Evolutionary conservation across 805 yeast genomes (phyloP).

Genomic region (Candida tallmaniae): DNA sequence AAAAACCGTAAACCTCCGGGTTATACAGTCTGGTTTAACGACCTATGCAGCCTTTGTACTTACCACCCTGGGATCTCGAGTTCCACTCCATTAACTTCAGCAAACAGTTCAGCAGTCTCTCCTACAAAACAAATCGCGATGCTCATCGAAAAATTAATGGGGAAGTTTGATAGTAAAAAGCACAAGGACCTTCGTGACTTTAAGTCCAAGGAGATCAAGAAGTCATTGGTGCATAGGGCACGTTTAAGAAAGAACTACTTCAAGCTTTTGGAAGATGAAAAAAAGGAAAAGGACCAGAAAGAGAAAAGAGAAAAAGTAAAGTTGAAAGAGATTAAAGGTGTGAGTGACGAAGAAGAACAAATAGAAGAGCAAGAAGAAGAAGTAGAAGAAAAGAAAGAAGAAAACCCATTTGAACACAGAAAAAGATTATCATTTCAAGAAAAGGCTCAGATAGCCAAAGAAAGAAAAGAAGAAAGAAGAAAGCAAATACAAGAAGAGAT

Average conservation of each 20-base stretch:
- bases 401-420: slow-evolving; percentile 1
- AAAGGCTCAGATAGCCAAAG: slow-evolving; percentile 42
- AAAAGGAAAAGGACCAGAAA: slow-evolving; percentile 9
- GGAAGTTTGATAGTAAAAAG: slow-evolving; percentile 12
- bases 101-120: too few species aligned
- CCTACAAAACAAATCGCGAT: slow-evolving; percentile 3
- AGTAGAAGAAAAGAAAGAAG: slow-evolving; percentile 17
- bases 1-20: too few species aligned
- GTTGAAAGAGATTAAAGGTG: slow-evolving; percentile 4
- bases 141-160: slow-evolving; percentile 12
- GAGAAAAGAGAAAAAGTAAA: slow-evolving; percentile 12
- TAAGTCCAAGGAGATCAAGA: slow-evolving; percentile 63
- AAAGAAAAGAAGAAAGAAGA: slow-evolving; percentile 41
- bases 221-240: slow-evolving; percentile 73
- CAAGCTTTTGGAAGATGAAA: slow-evolving; percentile 58
- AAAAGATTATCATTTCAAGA: slow-evolving; percentile 32
- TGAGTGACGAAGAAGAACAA: slow-evolving; percentile 16
- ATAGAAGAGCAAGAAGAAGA: slow-evolving; percentile 12
- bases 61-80: too few species aligned
- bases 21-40: too few species aligned
- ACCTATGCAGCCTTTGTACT: too few species aligned
- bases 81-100: too few species aligned
- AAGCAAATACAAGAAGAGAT: slow-evolving; percentile 36
- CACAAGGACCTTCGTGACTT: slow-evolving; percentile 34
- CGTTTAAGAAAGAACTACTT: slow-evolving; percentile 77